Base-by-base conservation (phyloP, 2,329 filamentous ascomycete genomes). In the Fusarium nelsonii region DNA sequence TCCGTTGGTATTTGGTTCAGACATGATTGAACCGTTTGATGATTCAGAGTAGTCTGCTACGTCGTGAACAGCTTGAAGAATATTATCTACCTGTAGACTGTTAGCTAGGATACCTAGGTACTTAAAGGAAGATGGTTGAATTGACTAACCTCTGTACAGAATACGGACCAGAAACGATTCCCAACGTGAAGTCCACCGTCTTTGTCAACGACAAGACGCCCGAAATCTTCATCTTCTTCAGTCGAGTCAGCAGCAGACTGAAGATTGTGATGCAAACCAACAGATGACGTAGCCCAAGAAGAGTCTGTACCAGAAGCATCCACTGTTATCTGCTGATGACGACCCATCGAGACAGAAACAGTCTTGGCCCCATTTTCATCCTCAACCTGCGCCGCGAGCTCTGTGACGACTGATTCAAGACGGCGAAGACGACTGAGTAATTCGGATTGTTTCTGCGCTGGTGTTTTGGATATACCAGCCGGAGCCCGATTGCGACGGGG, bases 91-190 rank as follows among this genome's bases (percentile, higher is more conserved):
- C 75, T 69, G 67, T 23, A 15, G 6, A 4, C 10, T 15, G 20
- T 71, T 7, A 70, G 63, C 20, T 26, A 14, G 6, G 16, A 26
- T 8, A 4, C 4, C 15, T 32, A 12, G 9, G 10, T 10, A 0
- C 4, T 23, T 4, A 10, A 14, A 3, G 4, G 0, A 14, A 3
- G 14, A 2, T 1, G 7, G 4, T 16, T 45, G 23, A 23, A 23
- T 45, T 8, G 16, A 44, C 62, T 12, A 52, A 75, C 76, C 62
- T 78, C 76, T 18, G 61, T 55, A 41, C 77, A 78, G 44, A 78
- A 78, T 8, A 78, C 70, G 6, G 75, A 65, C 76, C 77, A 78
- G 53, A 78, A 78, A 1, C 72, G 69, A 14, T 77, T 77, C 16
- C 71, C 75, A 18, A 77, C 71, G 33, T 74, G 74, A 11, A 77